Conservation (phyloP, 768 basidiomycete species). For the Gyrodon lividus region DNA sequence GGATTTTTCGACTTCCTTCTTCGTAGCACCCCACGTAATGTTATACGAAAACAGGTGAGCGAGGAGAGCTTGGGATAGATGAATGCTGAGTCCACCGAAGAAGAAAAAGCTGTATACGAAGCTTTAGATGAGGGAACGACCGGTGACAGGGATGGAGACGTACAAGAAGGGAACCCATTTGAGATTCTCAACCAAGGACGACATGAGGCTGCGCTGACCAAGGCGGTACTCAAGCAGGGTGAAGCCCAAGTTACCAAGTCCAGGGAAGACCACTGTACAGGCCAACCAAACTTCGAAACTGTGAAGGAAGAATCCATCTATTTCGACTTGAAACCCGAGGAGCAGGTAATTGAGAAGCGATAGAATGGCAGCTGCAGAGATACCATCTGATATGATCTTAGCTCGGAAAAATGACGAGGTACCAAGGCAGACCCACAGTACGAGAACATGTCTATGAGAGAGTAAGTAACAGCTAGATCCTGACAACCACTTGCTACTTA, state of each 20-base stretch:
- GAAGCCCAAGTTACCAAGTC: constrained; percentile 69
- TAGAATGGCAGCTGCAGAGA: constrained; percentile 67
- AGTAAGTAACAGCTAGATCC: neutral
- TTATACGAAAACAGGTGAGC: constrained; percentile 61
- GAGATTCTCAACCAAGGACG: constrained; percentile 27
- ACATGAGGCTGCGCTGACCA: constrained; percentile 37
- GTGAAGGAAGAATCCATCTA: constrained; percentile 76
- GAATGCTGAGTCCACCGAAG: constrained; percentile 55
- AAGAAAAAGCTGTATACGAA: constrained; percentile 42
- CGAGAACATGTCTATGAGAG: constrained; percentile 45
- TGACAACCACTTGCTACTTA: constrained; percentile 18
- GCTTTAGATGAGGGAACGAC: neutral
- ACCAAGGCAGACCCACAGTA: constrained; percentile 41
- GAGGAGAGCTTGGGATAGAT: constrained; percentile 50
- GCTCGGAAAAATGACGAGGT: neutral
- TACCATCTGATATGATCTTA: constrained; percentile 37
- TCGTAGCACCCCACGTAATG: constrained; percentile 58
- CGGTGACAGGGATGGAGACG: constrained; percentile 1
- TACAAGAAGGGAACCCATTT: constrained; percentile 40
- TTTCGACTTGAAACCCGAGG: constrained; percentile 65
- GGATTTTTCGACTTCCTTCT: constrained; percentile 85
- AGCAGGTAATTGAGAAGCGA: constrained; percentile 73
- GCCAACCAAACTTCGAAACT: constrained; percentile 82
- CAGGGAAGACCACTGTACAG: constrained; percentile 73
- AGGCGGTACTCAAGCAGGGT: constrained; percentile 75